phyloP scores from a whole-genome alignment of 352 stramenopile species.

The Globisporangium abappressorium region DNA sequence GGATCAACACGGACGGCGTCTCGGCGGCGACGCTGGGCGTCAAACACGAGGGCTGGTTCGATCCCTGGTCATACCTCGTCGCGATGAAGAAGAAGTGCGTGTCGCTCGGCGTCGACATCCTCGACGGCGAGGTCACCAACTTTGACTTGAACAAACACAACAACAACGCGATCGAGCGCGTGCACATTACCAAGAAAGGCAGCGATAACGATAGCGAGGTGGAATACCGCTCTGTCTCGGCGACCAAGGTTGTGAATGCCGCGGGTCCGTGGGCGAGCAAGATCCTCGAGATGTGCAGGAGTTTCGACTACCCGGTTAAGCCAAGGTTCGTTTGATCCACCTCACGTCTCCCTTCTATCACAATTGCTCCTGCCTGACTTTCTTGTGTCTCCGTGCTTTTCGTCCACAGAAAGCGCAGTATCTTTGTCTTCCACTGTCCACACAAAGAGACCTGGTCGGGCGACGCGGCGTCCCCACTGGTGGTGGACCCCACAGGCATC shows the following conservation, averaged over 20 bases:
- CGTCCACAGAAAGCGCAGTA: constrained; percentile 45
- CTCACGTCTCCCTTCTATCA: neutral
- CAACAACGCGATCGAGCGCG: constrained; percentile 55
- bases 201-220: constrained; percentile 21
- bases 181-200: constrained; percentile 42
- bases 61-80: constrained; percentile 76
- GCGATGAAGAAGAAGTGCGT: constrained; percentile 75
- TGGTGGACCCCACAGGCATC: constrained; percentile 72
- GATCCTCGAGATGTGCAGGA: constrained; percentile 59
- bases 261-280: constrained; percentile 71
- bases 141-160: constrained; percentile 51
- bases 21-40: constrained; percentile 57
- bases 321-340: constrained; percentile 23
- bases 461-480: constrained; percentile 54
- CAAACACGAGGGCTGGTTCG: constrained; percentile 82
- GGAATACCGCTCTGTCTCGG: constrained; percentile 29
- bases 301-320: constrained; percentile 72
- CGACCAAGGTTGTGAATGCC: constrained; percentile 75
- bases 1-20: constrained; percentile 68
- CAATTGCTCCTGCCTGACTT: neutral
- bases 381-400: neutral
- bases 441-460: constrained; percentile 76
- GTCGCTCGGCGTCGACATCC: constrained; percentile 64
- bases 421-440: constrained; percentile 79
- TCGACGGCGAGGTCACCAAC: constrained; percentile 65